These are phyloP conservation scores for Fusarium stilboides DNA, from an alignment of 2,329 filamentous ascomycete genomes.

Conservation along the genomic window DNA sequence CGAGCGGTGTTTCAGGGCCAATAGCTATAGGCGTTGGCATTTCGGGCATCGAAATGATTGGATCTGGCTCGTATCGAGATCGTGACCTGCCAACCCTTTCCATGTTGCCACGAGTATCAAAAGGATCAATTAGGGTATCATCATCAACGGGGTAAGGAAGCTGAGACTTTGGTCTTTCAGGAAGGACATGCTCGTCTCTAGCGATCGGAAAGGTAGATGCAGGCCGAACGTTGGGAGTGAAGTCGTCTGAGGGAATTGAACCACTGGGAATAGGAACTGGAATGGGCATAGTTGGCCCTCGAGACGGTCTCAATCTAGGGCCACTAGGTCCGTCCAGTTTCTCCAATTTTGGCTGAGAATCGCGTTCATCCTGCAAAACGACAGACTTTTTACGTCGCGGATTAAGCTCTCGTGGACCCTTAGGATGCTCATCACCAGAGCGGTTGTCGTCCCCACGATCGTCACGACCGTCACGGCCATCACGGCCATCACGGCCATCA, in stretches of 20 bases:
- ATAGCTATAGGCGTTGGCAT: slow-evolving; percentile 46
- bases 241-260: slow-evolving; percentile 37
- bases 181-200: slow-evolving; percentile 38
- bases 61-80: slow-evolving; percentile 41
- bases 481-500: slow-evolving; percentile 36
- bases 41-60: slow-evolving; percentile 46
- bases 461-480: slow-evolving; percentile 48
- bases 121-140: slow-evolving; percentile 45
- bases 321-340: slow-evolving; percentile 42
- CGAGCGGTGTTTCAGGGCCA: slow-evolving; percentile 45
- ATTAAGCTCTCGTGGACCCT: slow-evolving; percentile 48
- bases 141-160: slow-evolving; percentile 60
- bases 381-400: slow-evolving; percentile 55
- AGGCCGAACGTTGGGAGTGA: slow-evolving; percentile 41
- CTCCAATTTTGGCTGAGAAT: slow-evolving; percentile 44
- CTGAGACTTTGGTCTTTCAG: slow-evolving; percentile 46
- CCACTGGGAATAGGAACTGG: slow-evolving; percentile 50
- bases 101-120: slow-evolving; percentile 37
- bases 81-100: slow-evolving; percentile 41
- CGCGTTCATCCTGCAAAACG: slow-evolving; percentile 55
- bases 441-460: slow-evolving; percentile 52
- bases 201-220: slow-evolving; percentile 53
- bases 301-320: slow-evolving; percentile 53
- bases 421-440: slow-evolving; percentile 59
- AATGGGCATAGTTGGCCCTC: slow-evolving; percentile 54